These are phyloP conservation scores for Pichia sp. DNA, from an alignment of 1,139 yeast species.

Conservation along the genomic window DNA sequence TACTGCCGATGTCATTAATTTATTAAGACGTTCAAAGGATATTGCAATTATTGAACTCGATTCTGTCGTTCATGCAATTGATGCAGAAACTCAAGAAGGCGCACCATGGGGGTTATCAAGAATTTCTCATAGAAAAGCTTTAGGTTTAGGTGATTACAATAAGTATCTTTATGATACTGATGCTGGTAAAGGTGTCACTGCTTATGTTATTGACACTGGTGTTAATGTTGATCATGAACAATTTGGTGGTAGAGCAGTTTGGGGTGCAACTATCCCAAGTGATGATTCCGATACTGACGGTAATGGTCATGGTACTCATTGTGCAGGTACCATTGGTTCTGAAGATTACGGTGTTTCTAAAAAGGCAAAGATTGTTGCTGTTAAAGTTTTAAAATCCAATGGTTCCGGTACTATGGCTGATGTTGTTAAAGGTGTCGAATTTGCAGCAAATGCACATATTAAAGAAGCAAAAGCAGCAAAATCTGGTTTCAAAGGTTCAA, in stretches of 20 bases:
- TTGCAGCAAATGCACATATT: constrained; percentile 60
- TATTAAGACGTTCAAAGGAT: constrained; percentile 65
- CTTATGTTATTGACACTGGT: constrained; percentile 93
- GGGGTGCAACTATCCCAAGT: constrained; percentile 88
- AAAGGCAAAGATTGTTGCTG: constrained; percentile 67
- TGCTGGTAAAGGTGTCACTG: constrained; percentile 89
- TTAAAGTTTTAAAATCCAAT: constrained; percentile 67
- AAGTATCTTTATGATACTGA: constrained; percentile 76
- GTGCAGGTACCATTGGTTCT: constrained; percentile 82
- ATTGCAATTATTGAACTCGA: constrained; percentile 77
- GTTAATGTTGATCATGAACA: constrained; percentile 73
- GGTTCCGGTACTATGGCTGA: constrained; percentile 81
- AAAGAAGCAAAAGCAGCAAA: constrained; percentile 49
- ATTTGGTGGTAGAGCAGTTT: constrained; percentile 83
- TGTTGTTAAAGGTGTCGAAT: constrained; percentile 76
- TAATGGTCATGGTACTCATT: constrained; percentile 92
- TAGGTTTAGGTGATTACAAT: constrained; percentile 74
- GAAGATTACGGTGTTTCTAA: constrained; percentile 74
- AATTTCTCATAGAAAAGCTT: constrained; percentile 78
- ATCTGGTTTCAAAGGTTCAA: constrained; percentile 74
- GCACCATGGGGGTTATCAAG: constrained; percentile 98
- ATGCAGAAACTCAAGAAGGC: constrained; percentile 62
- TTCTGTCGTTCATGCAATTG: constrained; percentile 62
- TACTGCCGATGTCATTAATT: constrained; percentile 61
- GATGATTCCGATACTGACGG: constrained; percentile 84